Evolutionary conservation across 2,329 filamentous ascomycete genomes (phyloP), one percentile per base, ranked within the genome.

Genomic region (Paecilomyces variotii): DNA sequence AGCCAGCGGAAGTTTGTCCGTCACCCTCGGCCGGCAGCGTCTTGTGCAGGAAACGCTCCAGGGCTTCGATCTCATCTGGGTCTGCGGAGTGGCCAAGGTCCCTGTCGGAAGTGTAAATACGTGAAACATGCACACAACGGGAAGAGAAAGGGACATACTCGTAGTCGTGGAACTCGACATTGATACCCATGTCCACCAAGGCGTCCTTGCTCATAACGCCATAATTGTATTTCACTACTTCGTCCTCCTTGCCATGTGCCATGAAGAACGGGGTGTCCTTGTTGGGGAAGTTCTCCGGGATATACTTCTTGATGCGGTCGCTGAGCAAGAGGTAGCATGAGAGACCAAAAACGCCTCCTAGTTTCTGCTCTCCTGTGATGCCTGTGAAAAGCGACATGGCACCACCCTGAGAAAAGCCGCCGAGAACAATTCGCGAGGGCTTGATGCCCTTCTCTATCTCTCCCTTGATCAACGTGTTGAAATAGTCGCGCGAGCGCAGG

Each of bases 311-410:
- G 64, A 90, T 73, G 69, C 87, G 88, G 62, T 82, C 78, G 62
- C 84, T 80, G 53, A 97, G 79, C 24, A 91, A 80, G 65, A 97
- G 76, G 75, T 95, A 97, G 67, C 85, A 88, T 11, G 89, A 94
- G 61, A 97, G 76, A 6, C 87, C 91, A 62, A 97, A 87, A 63
- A 97, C 89, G 62, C 92, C 93, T n/a, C 86, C 93, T 14, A 97
- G 79, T 75, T 90, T 91, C 65, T 84, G 80, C 53, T 82, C 80
- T 64, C 80, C 83, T 3, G 91, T 96, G 50, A 96, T 76, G 4
- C 90, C 92, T 0, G 89, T 81, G 68, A 97, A 85, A 45, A 97
- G 75, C 24, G 90, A 85, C 81, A 97, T 91, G 58, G 91, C 91
- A 56, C 90, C 93, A 60, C 93, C 93, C 75, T 97, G 84, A 5